Evolutionary conservation across 2,329 filamentous ascomycete species (phyloP).

Genomic region (Aspergillus sp.): DNA sequence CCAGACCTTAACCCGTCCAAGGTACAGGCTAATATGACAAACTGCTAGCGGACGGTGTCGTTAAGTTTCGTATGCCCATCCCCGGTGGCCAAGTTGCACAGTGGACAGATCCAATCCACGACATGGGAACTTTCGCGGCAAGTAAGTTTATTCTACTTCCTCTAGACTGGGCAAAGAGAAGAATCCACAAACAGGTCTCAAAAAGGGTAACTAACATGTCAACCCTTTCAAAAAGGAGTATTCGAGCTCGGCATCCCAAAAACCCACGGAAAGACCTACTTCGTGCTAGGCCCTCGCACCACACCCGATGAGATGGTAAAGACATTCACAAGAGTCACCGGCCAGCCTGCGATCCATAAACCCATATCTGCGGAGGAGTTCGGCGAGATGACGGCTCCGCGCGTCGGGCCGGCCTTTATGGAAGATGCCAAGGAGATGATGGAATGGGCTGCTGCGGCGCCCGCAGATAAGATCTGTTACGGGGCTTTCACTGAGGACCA

Average conservation of each 20-base stretch:
- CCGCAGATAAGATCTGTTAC: slow-evolving; percentile 18
- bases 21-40: neutral
- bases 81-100: slow-evolving; percentile 9
- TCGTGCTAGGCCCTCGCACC: slow-evolving; percentile 7
- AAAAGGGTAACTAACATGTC: neutral
- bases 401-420: slow-evolving; percentile 12
- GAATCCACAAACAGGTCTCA: neutral
- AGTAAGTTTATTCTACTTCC: slow-evolving; percentile 7
- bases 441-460: slow-evolving; percentile 17
- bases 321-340: slow-evolving; percentile 10
- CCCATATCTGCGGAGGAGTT: slow-evolving; percentile 15
- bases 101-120: slow-evolving; percentile 17
- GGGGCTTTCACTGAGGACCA: slow-evolving; percentile 10
- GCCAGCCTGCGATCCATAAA: slow-evolving; percentile 5
- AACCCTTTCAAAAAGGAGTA: slow-evolving; percentile 4
- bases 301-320: slow-evolving; percentile 6
- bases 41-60: slow-evolving; percentile 11
- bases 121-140: slow-evolving; percentile 17
- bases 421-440: slow-evolving; percentile 19
- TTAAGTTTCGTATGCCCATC: slow-evolving; percentile 15
- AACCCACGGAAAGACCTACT: slow-evolving; percentile 13
- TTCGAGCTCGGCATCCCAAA: slow-evolving; percentile 9
- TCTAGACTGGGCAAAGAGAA: no score
- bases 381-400: slow-evolving; percentile 3
- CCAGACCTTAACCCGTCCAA: neutral